phyloP scores from a whole-genome alignment of 2,329 filamentous ascomycete genomes.

The Apiospora sp. region DNA sequence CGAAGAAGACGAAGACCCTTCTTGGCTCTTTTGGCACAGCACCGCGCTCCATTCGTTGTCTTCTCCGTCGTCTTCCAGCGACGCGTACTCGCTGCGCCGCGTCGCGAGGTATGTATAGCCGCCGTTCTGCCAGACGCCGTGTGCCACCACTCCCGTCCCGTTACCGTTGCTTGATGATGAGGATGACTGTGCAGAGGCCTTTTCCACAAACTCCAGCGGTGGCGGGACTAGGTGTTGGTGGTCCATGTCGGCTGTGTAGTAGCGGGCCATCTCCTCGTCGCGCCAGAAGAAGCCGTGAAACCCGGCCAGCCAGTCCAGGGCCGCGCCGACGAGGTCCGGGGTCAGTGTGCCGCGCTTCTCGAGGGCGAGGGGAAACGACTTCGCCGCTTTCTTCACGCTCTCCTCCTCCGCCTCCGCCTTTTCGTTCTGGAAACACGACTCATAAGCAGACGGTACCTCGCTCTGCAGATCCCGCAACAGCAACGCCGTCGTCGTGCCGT shows the following conservation, averaged over 20 bases:
- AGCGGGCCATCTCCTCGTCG: constrained; percentile 26
- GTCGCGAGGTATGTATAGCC: constrained; percentile 76
- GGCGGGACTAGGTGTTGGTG: constrained; percentile 35
- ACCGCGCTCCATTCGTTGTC: constrained; percentile 62
- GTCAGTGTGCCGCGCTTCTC: constrained; percentile 59
- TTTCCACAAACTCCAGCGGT: background rate
- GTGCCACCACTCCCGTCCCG: constrained; percentile 26
- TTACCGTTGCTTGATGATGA: rapidly evolving
- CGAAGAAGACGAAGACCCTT: constrained; percentile 32
- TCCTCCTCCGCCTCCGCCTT: too few relatives aligned
- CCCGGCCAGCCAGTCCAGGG: constrained; percentile 67
- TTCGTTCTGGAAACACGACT: background rate
- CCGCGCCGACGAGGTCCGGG: constrained; percentile 56
- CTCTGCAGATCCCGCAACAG: constrained; percentile 35
- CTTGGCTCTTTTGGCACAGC: constrained; percentile 48
- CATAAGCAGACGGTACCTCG: constrained; percentile 25
- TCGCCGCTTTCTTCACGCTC: constrained; percentile 61
- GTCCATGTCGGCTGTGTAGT: constrained; percentile 32
- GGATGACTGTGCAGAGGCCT: background rate
- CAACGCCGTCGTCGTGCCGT: constrained; percentile 35
- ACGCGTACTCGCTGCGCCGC: constrained; percentile 61
- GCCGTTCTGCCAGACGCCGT: constrained; percentile 67
- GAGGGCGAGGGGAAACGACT: constrained; percentile 62
- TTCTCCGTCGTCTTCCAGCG: constrained; percentile 51
- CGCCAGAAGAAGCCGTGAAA: constrained; percentile 66